phyloP scores from a whole-genome alignment of 768 basidiomycete species.

The Tylopilus sp. region DNA sequence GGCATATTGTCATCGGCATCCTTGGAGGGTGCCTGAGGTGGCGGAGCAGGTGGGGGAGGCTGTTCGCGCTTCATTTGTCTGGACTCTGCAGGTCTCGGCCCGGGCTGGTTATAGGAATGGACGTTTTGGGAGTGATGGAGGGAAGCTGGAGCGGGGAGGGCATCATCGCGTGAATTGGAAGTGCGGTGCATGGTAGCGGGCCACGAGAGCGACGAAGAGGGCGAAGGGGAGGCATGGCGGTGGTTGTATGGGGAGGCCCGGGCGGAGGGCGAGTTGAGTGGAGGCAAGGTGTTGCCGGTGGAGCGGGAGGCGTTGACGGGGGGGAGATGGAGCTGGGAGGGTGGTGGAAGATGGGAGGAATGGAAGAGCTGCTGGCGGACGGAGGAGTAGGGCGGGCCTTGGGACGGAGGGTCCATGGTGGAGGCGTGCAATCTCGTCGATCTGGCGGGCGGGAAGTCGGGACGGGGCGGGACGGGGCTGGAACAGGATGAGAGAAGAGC shows the following conservation, averaged over 20 bases:
- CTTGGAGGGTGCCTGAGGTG: slow-evolving; percentile 23
- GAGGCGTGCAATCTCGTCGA: not conserved
- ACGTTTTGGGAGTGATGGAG: slow-evolving; percentile 17
- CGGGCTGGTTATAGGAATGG: slow-evolving; percentile 23
- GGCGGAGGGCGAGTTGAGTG: slow-evolving; percentile 32
- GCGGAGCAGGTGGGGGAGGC: slow-evolving; percentile 20
- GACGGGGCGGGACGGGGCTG: slow-evolving; percentile 10
- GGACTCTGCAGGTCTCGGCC: slow-evolving; percentile 17
- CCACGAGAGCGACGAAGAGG: slow-evolving; percentile 25
- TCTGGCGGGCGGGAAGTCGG: not conserved
- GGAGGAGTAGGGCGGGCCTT: slow-evolving; percentile 28
- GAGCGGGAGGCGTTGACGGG: slow-evolving; percentile 35
- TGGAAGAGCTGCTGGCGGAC: slow-evolving; percentile 38
- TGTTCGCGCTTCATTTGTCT: slow-evolving; percentile 32
- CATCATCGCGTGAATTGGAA: slow-evolving; percentile 42
- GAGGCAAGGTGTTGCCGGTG: slow-evolving; percentile 39
- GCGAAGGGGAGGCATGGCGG: slow-evolving; percentile 29
- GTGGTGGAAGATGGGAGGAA: slow-evolving; percentile 43
- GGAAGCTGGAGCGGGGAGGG: slow-evolving; percentile 22
- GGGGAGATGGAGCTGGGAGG: slow-evolving; percentile 39
- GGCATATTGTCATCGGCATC: slow-evolving; percentile 73
- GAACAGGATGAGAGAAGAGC: not conserved
- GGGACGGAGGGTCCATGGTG: slow-evolving; percentile 28
- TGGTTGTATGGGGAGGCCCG: slow-evolving; percentile 25
- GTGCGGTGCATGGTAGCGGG: slow-evolving; percentile 32